These are phyloP conservation scores for Lasiosphaeria hispida DNA, from an alignment of 495 filamentous ascomycete species.

Conservation along the genomic window DNA sequence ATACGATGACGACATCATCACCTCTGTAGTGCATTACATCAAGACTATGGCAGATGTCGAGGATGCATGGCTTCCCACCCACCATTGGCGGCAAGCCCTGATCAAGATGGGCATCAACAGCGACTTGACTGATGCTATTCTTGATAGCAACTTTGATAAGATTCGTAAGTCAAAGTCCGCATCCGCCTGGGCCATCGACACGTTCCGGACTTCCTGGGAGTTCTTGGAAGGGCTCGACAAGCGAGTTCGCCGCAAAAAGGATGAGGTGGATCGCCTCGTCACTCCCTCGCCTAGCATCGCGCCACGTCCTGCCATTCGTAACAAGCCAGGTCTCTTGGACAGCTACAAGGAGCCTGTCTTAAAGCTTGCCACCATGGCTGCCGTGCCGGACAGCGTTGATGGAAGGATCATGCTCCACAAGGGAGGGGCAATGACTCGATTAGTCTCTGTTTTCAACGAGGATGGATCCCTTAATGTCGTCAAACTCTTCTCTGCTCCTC, in stretches of 20 bases:
- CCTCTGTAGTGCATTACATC: conserved; percentile 7
- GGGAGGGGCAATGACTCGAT: background rate
- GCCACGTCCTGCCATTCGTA: background rate
- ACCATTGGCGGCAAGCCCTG: conserved; percentile 4
- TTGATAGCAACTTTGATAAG: background rate
- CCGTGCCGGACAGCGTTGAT: background rate
- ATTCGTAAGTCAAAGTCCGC: background rate
- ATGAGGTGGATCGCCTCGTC: background rate
- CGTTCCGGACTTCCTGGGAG: background rate
- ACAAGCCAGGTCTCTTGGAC: background rate
- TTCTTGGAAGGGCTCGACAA: conserved; percentile 4
- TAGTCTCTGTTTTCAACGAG: background rate
- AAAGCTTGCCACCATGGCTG: background rate
- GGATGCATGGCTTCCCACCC: background rate
- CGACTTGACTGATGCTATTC: conserved; percentile 4
- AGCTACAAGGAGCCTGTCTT: conserved; percentile 1
- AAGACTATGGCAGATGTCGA: conserved; percentile 1
- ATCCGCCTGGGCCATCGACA: background rate
- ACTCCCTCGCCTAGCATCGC: conserved; percentile 3
- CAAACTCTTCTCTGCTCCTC: background rate
- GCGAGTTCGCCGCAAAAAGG: background rate
- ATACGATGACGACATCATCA: conserved; percentile 10
- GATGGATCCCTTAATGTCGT: background rate
- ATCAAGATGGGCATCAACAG: conserved; percentile 6
- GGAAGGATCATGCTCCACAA: background rate